These are phyloP conservation scores for Gossypium turneri DNA, from an alignment of 345 rosid genomes.

Conservation along the genomic window DNA sequence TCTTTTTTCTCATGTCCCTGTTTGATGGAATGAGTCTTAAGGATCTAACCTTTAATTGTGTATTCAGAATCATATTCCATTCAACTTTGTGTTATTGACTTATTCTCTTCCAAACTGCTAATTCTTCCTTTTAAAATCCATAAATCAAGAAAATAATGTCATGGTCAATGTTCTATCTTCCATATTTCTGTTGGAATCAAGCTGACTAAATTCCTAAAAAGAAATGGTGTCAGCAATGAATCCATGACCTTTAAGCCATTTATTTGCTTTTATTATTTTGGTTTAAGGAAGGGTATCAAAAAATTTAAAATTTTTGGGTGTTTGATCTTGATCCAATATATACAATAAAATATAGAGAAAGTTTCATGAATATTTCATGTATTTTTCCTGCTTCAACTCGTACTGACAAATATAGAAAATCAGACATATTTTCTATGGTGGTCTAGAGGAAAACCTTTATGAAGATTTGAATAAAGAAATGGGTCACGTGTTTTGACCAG, in stretches of 20 bases:
- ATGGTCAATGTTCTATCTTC: neutral
- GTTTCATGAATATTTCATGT: neutral
- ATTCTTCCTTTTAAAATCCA: neutral
- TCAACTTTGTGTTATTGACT: neutral
- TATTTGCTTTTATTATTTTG: neutral
- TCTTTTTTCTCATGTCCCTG: neutral
- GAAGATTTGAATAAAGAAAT: constrained; percentile 18
- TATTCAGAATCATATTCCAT: neutral
- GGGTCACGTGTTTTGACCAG: constrained; percentile 26
- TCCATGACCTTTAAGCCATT: neutral
- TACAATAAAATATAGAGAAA: neutral
- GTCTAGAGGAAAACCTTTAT: neutral
- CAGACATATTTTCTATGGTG: neutral
- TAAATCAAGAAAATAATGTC: neutral
- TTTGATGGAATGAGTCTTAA: neutral
- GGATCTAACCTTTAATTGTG: neutral
- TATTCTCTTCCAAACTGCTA: constrained; percentile 17
- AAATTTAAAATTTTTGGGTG: neutral
- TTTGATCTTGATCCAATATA: neutral
- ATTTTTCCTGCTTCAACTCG: neutral
- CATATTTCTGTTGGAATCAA: neutral
- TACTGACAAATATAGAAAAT: constrained; percentile 12
- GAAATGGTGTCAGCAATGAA: neutral
- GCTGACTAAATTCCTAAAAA: neutral
- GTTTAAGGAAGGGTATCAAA: neutral